Evolutionary conservation across 768 basidiomycete genomes (phyloP).

Genomic region (Mycena pura): DNA sequence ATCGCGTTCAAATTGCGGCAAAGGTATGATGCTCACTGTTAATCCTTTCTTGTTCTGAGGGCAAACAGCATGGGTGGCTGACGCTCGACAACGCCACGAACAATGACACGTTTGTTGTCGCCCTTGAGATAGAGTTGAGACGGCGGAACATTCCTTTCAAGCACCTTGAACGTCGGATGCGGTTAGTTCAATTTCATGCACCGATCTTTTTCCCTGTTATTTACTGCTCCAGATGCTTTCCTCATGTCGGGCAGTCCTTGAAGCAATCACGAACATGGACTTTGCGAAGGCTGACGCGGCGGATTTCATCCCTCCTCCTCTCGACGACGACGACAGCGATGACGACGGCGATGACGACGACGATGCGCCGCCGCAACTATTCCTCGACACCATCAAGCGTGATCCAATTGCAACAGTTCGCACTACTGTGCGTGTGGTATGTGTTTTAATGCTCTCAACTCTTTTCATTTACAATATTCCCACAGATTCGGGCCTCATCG

Average conservation of each 20-base stretch:
- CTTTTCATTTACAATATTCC: neutral
- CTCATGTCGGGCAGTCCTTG: slow-evolving; percentile 10
- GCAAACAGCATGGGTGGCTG: slow-evolving; percentile 49
- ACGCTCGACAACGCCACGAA: slow-evolving; percentile 42
- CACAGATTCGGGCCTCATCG: slow-evolving; percentile 21
- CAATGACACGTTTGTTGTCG: slow-evolving; percentile 40
- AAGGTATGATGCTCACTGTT: too few relatives aligned
- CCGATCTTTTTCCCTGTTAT: too few relatives aligned
- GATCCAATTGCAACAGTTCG: slow-evolving; percentile 15
- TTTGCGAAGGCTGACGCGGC: neutral
- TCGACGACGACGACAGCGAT: too few relatives aligned
- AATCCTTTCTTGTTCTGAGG: too few relatives aligned
- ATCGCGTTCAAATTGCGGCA: slow-evolving; percentile 31
- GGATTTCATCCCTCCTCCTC: too few relatives aligned
- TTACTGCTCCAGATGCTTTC: slow-evolving; percentile 9
- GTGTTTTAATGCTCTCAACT: neutral
- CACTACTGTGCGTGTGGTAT: slow-evolving; percentile 2
- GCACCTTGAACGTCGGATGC: slow-evolving; percentile 28
- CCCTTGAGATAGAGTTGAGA: slow-evolving; percentile 29
- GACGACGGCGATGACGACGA: too few relatives aligned
- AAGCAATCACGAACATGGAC: slow-evolving; percentile 12
- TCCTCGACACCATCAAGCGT: neutral
- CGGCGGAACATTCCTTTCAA: slow-evolving; percentile 31
- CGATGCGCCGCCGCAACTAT: neutral
- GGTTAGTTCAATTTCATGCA: slow-evolving; percentile 31